Base-by-base conservation (phyloP, 176 grass and related monocot species). In the Rhipidocladum racemiflorum region DNA sequence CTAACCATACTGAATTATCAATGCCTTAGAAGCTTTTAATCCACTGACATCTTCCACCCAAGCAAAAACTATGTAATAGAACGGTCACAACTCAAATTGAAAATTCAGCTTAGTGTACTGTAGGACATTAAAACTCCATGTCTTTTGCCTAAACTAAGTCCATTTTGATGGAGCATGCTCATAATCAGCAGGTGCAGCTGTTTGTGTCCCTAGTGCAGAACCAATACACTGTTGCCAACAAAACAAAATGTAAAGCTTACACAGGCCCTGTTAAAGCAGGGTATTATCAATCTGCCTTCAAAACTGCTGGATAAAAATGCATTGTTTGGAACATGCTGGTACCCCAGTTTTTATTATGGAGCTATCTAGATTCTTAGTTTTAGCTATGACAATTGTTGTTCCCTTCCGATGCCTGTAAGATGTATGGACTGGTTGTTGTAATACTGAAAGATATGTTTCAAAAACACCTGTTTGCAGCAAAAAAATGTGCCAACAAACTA, bases 191-290 rank as follows among this genome's bases (percentile, higher is more conserved):
- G 13, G 24, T 24, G 53, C 13, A 87, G 38, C 29, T 42, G 51
- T 69, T 74, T 68, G 20, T 60, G 77, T 75, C 50, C 50, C 63
- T 68, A 65, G 60, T 50, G 39, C 45, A 87, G 17, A 40, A 61
- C 62, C 30, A 38, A 18, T 57, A 68, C 53, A 81, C 14, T 12
- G 23, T 35, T 68, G 20, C 54, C 11, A 76, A 43, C 27, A 7
- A 60, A 54, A 70, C n/a, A 44, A 75, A 39, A 34, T 35, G 15
- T 40, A 74, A 30, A 2, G 12, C 27, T 68, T 39, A 69, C 62
- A 40, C 21, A 81, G 75, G 74, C 25, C 62, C 28, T 3, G 17
- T 32, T 46, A 18, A 69, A 61, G 28, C 51, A 81, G 67, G 6
- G 11, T 66, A 74, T 48, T 49, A 68, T 32, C 63, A 49, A 81